Evolutionary conservation across 2,329 filamentous ascomycete genomes (phyloP).

Genomic region (Aaosphaeria arxii): DNA sequence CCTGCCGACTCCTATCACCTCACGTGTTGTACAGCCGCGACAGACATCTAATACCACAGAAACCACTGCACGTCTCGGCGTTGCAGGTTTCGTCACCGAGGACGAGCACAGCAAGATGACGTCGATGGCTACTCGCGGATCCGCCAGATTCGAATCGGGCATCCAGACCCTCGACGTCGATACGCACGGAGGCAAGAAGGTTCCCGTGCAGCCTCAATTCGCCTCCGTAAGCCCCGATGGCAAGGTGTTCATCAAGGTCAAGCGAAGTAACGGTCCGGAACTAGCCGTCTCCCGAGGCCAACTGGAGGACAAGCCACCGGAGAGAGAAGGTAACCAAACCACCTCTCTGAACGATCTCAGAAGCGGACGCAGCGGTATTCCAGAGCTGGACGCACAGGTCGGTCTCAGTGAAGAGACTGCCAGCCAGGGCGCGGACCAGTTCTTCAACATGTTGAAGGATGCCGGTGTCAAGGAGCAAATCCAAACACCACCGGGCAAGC

Average conservation of each 20-base stretch:
- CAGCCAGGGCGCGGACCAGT: background rate
- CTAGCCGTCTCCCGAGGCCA: conserved; percentile 20
- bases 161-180: conserved; percentile 41
- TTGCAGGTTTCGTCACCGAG: conserved; percentile 44
- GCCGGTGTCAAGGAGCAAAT: too few relatives aligned
- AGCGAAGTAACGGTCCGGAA: conserved; percentile 17
- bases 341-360: background rate
- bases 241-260: conserved; percentile 25
- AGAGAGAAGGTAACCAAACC: conserved; percentile 1
- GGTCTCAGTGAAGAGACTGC: conserved; percentile 4
- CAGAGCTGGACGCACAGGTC: conserved; percentile 3
- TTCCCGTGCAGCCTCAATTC: conserved; percentile 49
- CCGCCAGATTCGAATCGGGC: conserved; percentile 3
- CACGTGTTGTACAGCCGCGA: conserved; percentile 53
- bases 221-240: conserved; percentile 33
- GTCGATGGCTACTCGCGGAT: conserved; percentile 18
- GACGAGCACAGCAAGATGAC: conserved; percentile 35
- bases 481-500: too few relatives aligned
- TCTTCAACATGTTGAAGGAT: conserved; percentile 1
- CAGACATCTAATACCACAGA: conserved; percentile 11
- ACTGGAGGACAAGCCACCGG: conserved; percentile 22
- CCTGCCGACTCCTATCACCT: conserved; percentile 50
- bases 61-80: conserved; percentile 38
- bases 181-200: conserved; percentile 50
- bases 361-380: background rate